phyloP scores from a whole-genome alignment of 768 basidiomycete genomes.

The Lepiota venenata region DNA sequence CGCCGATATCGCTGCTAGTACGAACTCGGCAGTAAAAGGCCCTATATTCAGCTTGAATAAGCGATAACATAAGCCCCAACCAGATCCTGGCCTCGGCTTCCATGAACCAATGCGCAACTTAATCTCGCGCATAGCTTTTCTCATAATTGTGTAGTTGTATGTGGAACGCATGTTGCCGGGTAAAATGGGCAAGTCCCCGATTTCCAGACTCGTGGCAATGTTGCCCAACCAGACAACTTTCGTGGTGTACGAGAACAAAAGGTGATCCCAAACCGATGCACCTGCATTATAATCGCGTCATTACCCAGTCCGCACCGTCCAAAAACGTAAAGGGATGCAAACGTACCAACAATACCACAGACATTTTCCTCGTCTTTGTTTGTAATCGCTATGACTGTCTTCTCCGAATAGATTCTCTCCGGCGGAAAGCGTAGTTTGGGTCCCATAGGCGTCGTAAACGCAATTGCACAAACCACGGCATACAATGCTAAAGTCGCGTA shows the following conservation, averaged over 20 bases:
- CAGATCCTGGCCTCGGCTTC: slow-evolving; percentile 58
- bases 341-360: slow-evolving; percentile 52
- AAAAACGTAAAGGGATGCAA: neutral
- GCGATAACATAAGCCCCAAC: slow-evolving; percentile 61
- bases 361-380: slow-evolving; percentile 75
- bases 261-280: slow-evolving; percentile 53
- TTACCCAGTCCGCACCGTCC: neutral
- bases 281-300: slow-evolving; percentile 25
- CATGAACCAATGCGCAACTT: slow-evolving; percentile 52
- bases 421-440: slow-evolving; percentile 74
- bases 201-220: slow-evolving; percentile 69
- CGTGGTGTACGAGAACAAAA: slow-evolving; percentile 88
- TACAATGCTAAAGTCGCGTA: slow-evolving; percentile 51
- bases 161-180: slow-evolving; percentile 69
- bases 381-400: slow-evolving; percentile 55
- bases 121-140: slow-evolving; percentile 45
- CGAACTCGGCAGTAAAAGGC: slow-evolving; percentile 37
- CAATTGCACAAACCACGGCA: slow-evolving; percentile 32
- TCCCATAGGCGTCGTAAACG: slow-evolving; percentile 63
- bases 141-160: slow-evolving; percentile 64
- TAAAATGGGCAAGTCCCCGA: slow-evolving; percentile 85
- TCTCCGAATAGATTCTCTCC: slow-evolving; percentile 72
- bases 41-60: slow-evolving; percentile 54
- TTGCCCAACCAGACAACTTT: slow-evolving; percentile 85
- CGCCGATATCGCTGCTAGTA: slow-evolving; percentile 55